A percentile compares a stretch with the other conserved stretches of the same genome.
phyloP scores from a whole-genome alignment of 495 filamentous ascomycete genomes.

The Trypethelium eluteriae region DNA sequence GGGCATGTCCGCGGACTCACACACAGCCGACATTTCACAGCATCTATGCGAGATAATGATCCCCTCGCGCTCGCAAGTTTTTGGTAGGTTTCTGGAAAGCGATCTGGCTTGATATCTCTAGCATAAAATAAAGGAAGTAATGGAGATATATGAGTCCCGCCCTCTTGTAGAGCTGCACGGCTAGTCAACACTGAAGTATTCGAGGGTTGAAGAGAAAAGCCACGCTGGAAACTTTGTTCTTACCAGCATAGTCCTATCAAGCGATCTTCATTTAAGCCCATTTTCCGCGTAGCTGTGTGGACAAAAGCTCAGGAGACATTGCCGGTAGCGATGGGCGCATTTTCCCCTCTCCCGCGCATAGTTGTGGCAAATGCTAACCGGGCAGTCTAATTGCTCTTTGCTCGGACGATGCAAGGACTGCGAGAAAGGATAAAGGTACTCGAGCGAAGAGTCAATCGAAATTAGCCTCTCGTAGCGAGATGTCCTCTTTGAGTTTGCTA shows the following conservation, averaged over 20 bases:
- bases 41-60: too few relatives aligned
- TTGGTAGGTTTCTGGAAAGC: too few relatives aligned
- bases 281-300: neutral
- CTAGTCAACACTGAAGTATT: too few relatives aligned
- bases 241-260: neutral
- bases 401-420: neutral
- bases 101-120: too few relatives aligned
- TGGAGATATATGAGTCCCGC: too few relatives aligned
- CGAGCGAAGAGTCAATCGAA: neutral
- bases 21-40: too few relatives aligned
- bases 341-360: neutral
- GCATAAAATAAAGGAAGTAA: too few relatives aligned
- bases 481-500: neutral
- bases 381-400: neutral
- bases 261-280: neutral
- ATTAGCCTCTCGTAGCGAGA: neutral
- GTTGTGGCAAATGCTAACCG: neutral
- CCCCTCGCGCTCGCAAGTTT: too few relatives aligned
- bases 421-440: neutral
- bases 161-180: too few relatives aligned
- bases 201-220: too few relatives aligned
- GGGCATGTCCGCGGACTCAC: too few relatives aligned
- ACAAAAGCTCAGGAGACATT: neutral
- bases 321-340: neutral
- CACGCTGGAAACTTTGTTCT: too few relatives aligned